Conservation (phyloP, 805 yeast genomes). For the Starmerella geochares region DNA sequence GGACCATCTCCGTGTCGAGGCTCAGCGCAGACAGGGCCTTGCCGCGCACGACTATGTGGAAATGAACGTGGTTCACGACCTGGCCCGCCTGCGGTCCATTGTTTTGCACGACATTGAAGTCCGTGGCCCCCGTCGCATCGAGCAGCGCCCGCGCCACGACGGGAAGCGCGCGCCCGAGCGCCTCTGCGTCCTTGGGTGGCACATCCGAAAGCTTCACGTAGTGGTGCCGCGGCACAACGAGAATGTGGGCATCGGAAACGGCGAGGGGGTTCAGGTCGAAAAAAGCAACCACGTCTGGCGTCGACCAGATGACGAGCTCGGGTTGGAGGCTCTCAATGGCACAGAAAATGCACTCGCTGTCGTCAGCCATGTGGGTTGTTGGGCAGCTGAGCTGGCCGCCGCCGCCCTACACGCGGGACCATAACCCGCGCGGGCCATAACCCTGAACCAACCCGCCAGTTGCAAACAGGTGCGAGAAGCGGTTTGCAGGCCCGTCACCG, state of each 20-base stretch:
- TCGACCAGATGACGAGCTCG: slow-evolving; percentile 27
- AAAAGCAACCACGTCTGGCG: slow-evolving; percentile 30
- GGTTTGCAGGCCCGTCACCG: too few relatives aligned
- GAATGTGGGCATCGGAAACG: slow-evolving; percentile 31
- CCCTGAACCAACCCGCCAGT: neutral
- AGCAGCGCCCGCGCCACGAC: slow-evolving; percentile 26
- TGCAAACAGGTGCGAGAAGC: too few relatives aligned
- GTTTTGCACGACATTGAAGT: slow-evolving; percentile 33
- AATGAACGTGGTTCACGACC: slow-evolving; percentile 84
- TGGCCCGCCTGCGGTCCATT: slow-evolving; percentile 89
- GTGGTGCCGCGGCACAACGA: slow-evolving; percentile 32
- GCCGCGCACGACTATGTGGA: slow-evolving; percentile 71
- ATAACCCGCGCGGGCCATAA: neutral
- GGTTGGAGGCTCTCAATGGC: slow-evolving; percentile 23
- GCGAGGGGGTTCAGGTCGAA: slow-evolving; percentile 35
- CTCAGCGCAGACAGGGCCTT: neutral
- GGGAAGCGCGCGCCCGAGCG: slow-evolving; percentile 25
- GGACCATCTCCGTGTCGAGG: slow-evolving; percentile 9
- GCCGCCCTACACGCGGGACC: neutral
- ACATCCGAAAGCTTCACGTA: slow-evolving; percentile 27
- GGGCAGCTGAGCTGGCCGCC: too few relatives aligned
- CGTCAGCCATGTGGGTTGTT: neutral
- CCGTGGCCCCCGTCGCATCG: slow-evolving; percentile 23
- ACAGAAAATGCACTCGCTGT: slow-evolving; percentile 28
- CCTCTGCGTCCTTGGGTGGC: slow-evolving; percentile 22